Conservation (phyloP, 1,284 basidiomycete species). For the Papiliotrema flavescens region DNA sequence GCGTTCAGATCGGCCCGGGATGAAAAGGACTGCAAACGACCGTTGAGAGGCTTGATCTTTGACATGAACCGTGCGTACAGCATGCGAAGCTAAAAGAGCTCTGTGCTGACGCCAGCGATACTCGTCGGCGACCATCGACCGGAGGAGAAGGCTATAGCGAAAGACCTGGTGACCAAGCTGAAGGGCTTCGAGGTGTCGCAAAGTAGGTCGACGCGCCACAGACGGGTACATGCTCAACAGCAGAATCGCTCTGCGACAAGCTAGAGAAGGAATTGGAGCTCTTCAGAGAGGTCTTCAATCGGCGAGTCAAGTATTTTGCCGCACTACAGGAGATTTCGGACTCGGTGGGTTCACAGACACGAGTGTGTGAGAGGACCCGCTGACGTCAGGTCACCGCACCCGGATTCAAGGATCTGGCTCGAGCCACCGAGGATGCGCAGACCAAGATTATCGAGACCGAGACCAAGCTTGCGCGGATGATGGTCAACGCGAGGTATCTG, state of each 20-base stretch:
- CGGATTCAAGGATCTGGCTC: conserved; percentile 17
- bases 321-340: conserved; percentile 47
- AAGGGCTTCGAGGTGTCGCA: conserved; percentile 24
- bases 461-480: conserved; percentile 24
- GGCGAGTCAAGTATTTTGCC: conserved; percentile 41
- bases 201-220: conserved; percentile 11
- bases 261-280: conserved; percentile 44
- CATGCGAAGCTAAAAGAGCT: background rate
- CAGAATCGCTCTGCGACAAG: conserved; percentile 29
- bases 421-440: conserved; percentile 14
- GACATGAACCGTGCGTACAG: conserved; percentile 33
- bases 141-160: conserved; percentile 27
- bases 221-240: background rate
- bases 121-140: conserved; percentile 14
- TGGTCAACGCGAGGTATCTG: conserved; percentile 36
- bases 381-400: conserved; percentile 18
- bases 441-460: conserved; percentile 23
- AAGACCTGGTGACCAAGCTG: conserved; percentile 9
- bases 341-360: conserved; percentile 23
- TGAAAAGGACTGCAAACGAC: conserved; percentile 32
- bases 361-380: too few species aligned
- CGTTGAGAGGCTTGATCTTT: conserved; percentile 38
- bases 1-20: conserved; percentile 34
- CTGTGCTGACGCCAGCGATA: conserved; percentile 4
- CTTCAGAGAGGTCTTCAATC: conserved; percentile 41